Evolutionary conservation across 306 rosid species (phyloP).

Genomic region (Acacia melanoxylon): DNA sequence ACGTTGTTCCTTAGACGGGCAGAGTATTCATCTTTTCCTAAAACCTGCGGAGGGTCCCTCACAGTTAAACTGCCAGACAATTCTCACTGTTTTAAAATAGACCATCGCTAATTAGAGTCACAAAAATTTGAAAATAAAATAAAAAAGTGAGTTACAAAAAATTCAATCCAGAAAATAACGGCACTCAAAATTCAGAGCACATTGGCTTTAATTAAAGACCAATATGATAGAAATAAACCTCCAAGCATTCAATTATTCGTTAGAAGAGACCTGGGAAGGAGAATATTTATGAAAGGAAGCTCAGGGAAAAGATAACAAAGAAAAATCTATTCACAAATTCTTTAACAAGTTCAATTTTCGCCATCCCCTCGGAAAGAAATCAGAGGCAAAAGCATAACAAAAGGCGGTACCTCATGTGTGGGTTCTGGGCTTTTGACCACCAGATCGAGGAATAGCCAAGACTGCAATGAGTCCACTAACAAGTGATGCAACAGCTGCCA

Average conservation of each 20-base stretch:
- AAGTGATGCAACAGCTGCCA: constrained; percentile 86
- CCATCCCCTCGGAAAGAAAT: constrained; percentile 31
- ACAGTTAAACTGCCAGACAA: constrained; percentile 34
- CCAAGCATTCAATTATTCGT: constrained; percentile 33
- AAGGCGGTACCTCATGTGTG: constrained; percentile 67
- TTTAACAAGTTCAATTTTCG: constrained; percentile 36
- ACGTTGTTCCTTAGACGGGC: constrained; percentile 41
- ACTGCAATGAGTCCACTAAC: constrained; percentile 80
- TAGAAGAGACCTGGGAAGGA: constrained; percentile 3
- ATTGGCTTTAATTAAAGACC: constrained; percentile 25
- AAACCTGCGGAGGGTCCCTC: constrained; percentile 41
- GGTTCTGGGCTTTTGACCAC: constrained; percentile 65
- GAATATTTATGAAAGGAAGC: constrained; percentile 32
- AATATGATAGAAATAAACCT: constrained; percentile 25
- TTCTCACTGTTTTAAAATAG: constrained; percentile 35
- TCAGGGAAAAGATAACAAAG: constrained; percentile 13
- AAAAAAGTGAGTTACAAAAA: constrained; percentile 8
- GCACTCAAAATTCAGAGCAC: constrained; percentile 29
- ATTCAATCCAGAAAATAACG: constrained; percentile 26
- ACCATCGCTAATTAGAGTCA: constrained; percentile 30
- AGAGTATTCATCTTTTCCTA: constrained; percentile 37
- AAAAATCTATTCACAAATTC: constrained; percentile 43
- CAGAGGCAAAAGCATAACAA: constrained; percentile 35
- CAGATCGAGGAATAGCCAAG: constrained; percentile 76
- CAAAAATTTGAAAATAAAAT: background rate